Base-by-base conservation (phyloP, 345 rosid genomes). In the Rubroshorea leprosula region DNA sequence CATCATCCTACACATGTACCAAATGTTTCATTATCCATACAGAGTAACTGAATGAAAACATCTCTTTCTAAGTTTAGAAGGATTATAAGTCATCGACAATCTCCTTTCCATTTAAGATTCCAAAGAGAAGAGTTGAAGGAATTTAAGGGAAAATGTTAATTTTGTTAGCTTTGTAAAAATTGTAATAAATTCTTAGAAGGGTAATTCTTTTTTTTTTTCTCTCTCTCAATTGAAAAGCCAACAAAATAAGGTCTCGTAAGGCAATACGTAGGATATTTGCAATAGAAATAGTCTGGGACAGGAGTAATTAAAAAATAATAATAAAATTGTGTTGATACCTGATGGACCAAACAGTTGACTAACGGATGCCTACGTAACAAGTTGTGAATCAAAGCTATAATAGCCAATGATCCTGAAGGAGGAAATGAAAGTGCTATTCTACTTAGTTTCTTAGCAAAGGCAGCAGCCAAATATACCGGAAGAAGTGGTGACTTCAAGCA, bases 391-490 rank as follows among this genome's bases (percentile, higher is more conserved):
- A 89, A 73, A 45, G 94, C 97, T 11, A 81, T 77, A 39, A 89
- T 75, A 74, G 83, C 82, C 73, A 93, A 59, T 22, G 88, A 77
- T 68, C 97, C 97, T 2, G 97, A 78, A 19, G 99, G 96, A 55
- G 99, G 90, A 35, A 79, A 81, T 5, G 72, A 75, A 67, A 89
- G 83, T 23, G 88, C 67, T 70, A 93, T 62, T 61, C 96, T 80
- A 74, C 97, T 87, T 70, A 93, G 71, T 72, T 82, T 89, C 82
- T 89, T 93, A 14, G 84, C 78, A 74, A 89, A 93, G 41, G 96
- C 83, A 78, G 99, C 94, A 70, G 99, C 97, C 64, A 93, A 73
- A 68, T 89, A 93, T 58, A 90, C 99, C 41, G 96, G 99, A 76
- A 89, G 97, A 78, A 93, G 82, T n/a, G 96, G 77, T 11, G 96